Base-by-base conservation (phyloP, 2,329 filamentous ascomycete genomes). In the Paramyrothecium sp. region DNA sequence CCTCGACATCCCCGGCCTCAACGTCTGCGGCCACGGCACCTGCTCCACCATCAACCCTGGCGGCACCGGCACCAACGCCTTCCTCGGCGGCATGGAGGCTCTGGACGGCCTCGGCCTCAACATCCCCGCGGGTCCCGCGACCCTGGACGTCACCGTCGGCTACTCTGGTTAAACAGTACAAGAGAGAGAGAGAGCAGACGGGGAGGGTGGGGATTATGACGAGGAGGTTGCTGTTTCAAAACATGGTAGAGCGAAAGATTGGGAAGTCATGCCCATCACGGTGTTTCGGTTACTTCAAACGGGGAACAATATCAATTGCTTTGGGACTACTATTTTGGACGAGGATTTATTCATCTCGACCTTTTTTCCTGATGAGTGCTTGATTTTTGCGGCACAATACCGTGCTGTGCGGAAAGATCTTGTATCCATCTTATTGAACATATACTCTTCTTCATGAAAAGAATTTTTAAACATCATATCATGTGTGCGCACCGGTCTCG, bases 51-150 rank as follows among this genome's bases (percentile, higher is more conserved):
- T 78, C 68, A 69, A 67, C 63, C 57, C 65, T 20, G 69, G 69
- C 56, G 73, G 74, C 44, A 59, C 55, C 21, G 74, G 75, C 55
- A 56, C 47, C 51, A 77, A 76, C 61, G 73, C 76, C 51, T 79
- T 75, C 69, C 61, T 71, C 53, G 60, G 52, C 19, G 73, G 73
- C 54, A 76, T 69, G 61, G 69, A 76, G 63, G 71, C 58, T 30
- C 26, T 55, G 1, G 76, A 78, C 54, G 77, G 77, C 49, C 48
- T 75, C 17, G 76, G 76, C 48, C 71, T 76, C 61, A 79, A 78
- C 70, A 53, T 75, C 54, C 60, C 65, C 57, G 54, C 65, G 33
- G 65, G 67, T 51, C 60, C 65, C 26, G 65, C 66, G 51, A 57
- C 60, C 60, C 63, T 78, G 8, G 54, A 57, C 3, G 65, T 74